Percentiles rank a stretch among this genome's conserved stretches.
Conservation (phyloP, 176 grass and related monocot genomes). For the Aegilops bicornis region DNA sequence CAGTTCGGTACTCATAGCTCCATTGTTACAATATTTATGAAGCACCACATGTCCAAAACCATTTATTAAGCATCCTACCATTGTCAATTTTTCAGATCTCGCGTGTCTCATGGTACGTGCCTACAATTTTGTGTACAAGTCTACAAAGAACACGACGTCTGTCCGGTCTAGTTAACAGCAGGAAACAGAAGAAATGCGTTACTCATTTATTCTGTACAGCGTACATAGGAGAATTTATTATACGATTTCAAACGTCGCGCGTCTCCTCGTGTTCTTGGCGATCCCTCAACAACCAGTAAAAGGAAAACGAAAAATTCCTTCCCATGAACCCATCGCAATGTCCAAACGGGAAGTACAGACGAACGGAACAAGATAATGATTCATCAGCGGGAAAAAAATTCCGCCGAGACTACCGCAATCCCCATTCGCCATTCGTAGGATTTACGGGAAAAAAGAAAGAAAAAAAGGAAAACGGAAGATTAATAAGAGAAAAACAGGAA, state of each 20-base stretch:
- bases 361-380: not conserved
- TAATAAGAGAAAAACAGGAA: not conserved
- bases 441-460: not conserved
- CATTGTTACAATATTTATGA: conserved; percentile 1
- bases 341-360: not conserved
- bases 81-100: conserved; percentile 34
- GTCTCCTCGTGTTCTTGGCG: conserved; percentile 6
- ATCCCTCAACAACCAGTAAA: not conserved
- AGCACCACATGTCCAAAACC: too few relatives aligned
- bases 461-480: not conserved
- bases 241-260: not conserved
- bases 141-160: not conserved
- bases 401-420: not conserved
- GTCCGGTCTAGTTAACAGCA: not conserved
- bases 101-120: not conserved
- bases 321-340: not conserved
- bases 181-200: not conserved
- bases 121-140: too few relatives aligned
- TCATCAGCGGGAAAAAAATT: not conserved
- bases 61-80: conserved; percentile 10
- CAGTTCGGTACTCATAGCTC: not conserved
- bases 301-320: not conserved
- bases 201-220: too few relatives aligned
- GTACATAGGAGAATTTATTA: not conserved
- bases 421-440: not conserved